Evolutionary conservation across 2,329 filamentous ascomycete genomes (phyloP), one percentile per base, ranked within the genome.

Genomic region (Colletotrichum truncatum): DNA sequence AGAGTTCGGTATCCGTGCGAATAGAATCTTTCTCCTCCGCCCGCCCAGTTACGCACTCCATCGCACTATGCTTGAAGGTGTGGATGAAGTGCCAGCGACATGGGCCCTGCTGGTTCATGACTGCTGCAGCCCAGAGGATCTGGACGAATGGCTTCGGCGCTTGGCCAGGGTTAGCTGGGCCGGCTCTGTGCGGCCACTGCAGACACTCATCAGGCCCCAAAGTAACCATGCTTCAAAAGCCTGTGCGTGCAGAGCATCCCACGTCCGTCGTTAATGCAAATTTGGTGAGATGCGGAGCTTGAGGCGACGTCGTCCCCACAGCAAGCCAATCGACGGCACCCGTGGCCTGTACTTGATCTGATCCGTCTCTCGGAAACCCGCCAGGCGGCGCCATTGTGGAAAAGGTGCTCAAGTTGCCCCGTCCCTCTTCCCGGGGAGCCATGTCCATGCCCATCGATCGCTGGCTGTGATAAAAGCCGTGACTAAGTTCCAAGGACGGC

Each of bases 361-460:
- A 36, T 43, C 56, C 56, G 34, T 48, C 11, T 11, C 23, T 28
- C 16, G n/a, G 34, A 43, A 52, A 65, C 46, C 62, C 54, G 48
- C 48, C 48, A 54, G 62, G 18, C 56, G 56, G 56, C 32, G 48
- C 62, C 41, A 16, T 26, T 14, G 32, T 54, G 48, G 48, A 49
- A 65, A 51, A 56, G 57, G 49, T 62, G 63, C 51, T 45, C 63
- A 66, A 66, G 34, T 51, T 66, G 41, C 63, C 63, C 62, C 57
- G 34, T 66, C 48, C 49, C 63, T 43, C 34, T 28, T 18, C 28
- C 63, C 36, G n/a, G 63, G 63, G 63, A 66, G 49, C 34, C 49
- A 56, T 55, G 49, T 28, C 28, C 21, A 18, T 55, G 32, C 45
- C 16, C 45, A n/a, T 21, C 23, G 39, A 38, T 28, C 48, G 28